These are phyloP conservation scores for Trypanosoma congolense DNA, from an alignment of 208 protist genomes.

Conservation along the genomic window DNA sequence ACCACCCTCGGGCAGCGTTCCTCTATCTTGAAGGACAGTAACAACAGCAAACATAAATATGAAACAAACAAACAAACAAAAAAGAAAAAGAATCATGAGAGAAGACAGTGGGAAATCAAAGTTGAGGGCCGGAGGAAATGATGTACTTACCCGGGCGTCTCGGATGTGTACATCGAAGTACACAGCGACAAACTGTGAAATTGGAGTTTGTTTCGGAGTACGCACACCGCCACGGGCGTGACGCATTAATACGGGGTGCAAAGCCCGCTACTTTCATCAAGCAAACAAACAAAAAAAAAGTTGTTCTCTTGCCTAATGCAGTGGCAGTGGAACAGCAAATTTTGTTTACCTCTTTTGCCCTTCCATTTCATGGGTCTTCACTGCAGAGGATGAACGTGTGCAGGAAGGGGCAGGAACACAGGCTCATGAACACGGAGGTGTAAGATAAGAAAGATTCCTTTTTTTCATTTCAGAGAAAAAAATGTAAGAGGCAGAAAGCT, in stretches of 20 bases:
- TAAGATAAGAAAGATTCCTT: slow-evolving; percentile 6
- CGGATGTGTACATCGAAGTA: too few species aligned
- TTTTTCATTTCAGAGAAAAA: slow-evolving; percentile 1
- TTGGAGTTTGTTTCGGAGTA: too few species aligned
- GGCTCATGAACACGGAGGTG: background rate
- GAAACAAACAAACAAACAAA: slow-evolving; percentile 1
- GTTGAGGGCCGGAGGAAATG: background rate
- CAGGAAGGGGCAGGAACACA: slow-evolving; percentile 6
- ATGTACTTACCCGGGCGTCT: too few species aligned
- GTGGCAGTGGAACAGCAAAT: too few species aligned
- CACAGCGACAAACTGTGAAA: too few species aligned
- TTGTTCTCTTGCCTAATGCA: too few species aligned
- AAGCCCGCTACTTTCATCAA: too few species aligned
- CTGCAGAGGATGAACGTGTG: too few species aligned
- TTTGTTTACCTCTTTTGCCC: too few species aligned
- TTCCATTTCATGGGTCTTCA: too few species aligned
- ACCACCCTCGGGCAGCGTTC: slow-evolving; percentile 1
- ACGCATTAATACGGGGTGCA: too few species aligned
- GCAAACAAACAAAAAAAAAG: background rate
- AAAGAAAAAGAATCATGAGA: slow-evolving; percentile 4
- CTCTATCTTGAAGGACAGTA: background rate
- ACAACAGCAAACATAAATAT: background rate
- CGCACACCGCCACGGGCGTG: too few species aligned
- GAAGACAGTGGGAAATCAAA: background rate
- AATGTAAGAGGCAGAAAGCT: background rate